These are phyloP conservation scores for Zarea fungicola DNA, from an alignment of 2,329 filamentous ascomycete species.

Conservation along the genomic window DNA sequence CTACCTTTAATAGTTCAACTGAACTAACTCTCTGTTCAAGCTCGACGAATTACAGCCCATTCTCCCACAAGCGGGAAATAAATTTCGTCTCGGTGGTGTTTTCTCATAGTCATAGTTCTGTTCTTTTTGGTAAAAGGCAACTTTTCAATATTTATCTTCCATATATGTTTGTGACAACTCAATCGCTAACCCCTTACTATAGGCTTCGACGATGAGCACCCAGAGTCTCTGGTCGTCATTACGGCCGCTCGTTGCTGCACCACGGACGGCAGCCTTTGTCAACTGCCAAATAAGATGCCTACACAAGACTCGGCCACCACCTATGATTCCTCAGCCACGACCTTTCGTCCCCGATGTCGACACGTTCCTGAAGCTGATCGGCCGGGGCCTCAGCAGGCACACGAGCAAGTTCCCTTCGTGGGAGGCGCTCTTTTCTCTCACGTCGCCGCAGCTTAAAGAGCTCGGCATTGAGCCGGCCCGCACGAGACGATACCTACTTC, in stretches of 20 bases:
- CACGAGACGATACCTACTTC: slow-evolving; percentile 74
- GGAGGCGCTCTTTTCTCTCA: slow-evolving; percentile 82
- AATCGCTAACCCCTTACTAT: slow-evolving; percentile 5
- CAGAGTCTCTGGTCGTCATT: slow-evolving; percentile 28
- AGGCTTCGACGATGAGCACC: slow-evolving; percentile 25
- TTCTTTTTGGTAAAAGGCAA: background rate
- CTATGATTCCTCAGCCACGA: slow-evolving; percentile 60
- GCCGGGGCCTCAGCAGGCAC: slow-evolving; percentile 77
- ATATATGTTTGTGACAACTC: background rate
- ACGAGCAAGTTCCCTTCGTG: slow-evolving; percentile 83
- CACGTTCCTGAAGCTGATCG: slow-evolving; percentile 88
- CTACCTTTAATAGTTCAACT: too few relatives aligned
- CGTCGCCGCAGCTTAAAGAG: slow-evolving; percentile 70
- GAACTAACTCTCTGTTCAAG: background rate
- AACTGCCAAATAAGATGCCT: slow-evolving; percentile 36
- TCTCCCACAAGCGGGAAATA: background rate
- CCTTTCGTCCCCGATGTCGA: slow-evolving; percentile 79
- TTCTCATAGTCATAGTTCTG: background rate
- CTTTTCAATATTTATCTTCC: too few relatives aligned
- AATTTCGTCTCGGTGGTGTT: background rate
- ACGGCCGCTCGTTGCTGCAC: slow-evolving; percentile 28
- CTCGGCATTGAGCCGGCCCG: slow-evolving; percentile 84
- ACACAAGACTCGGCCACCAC: slow-evolving; percentile 35
- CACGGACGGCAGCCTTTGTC: slow-evolving; percentile 18
- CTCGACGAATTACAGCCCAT: background rate